Conservation (phyloP, 179 eudicot genomes). For the Amaranthus tricolor region DNA sequence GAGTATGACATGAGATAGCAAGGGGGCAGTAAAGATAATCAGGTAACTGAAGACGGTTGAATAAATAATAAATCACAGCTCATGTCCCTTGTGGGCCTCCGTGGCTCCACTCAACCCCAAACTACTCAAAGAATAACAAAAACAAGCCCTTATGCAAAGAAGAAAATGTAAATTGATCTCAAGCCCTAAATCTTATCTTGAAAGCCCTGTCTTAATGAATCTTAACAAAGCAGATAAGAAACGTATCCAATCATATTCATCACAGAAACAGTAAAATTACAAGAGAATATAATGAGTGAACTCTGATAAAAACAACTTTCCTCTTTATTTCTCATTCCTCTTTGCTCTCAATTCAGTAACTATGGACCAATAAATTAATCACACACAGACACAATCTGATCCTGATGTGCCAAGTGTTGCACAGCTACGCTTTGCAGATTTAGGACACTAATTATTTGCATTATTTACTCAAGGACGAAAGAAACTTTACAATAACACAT, state of each 20-base stretch:
- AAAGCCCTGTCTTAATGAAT: not conserved
- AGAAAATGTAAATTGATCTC: not conserved
- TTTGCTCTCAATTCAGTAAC: not conserved
- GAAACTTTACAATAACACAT: too few species aligned
- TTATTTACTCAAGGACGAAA: too few species aligned
- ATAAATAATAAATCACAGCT: not conserved
- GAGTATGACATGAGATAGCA: not conserved
- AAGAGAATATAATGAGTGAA: not conserved
- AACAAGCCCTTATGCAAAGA: not conserved
- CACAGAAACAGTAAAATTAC: not conserved
- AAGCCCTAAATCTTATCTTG: not conserved
- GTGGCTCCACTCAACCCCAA: not conserved
- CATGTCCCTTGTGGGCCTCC: not conserved
- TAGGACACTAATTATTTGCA: too few species aligned
- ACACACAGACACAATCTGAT: not conserved
- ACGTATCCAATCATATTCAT: not conserved
- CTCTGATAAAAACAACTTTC: not conserved
- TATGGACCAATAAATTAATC: not conserved
- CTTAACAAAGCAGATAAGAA: not conserved
- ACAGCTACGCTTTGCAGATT: not conserved
- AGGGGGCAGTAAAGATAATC: not conserved
- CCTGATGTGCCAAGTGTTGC: not conserved
- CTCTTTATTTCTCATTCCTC: not conserved
- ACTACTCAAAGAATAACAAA: not conserved
- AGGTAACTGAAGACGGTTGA: not conserved